These are phyloP conservation scores for Gelatoporia subvermispora DNA, from an alignment of 768 basidiomycete species.

Conservation along the genomic window DNA sequence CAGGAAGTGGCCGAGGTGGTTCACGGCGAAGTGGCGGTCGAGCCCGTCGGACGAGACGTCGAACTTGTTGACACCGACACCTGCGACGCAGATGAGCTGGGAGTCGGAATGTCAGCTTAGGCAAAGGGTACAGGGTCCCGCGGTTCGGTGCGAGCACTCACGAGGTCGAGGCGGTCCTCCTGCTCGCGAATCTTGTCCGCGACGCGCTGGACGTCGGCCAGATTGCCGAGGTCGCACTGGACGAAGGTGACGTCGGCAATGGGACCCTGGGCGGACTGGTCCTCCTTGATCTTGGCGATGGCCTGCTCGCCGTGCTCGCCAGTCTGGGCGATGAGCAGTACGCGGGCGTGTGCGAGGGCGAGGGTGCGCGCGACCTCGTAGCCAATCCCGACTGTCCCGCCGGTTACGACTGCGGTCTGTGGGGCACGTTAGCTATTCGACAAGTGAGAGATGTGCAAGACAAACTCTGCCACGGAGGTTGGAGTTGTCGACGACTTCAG, in stretches of 20 bases:
- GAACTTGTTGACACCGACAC: conserved; percentile 24
- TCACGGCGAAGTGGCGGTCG: conserved; percentile 28
- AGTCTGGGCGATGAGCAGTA: conserved; percentile 21
- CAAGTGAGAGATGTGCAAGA: neutral
- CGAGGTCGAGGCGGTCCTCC: conserved; percentile 20
- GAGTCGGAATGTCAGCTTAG: too few species aligned
- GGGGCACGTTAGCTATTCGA: neutral
- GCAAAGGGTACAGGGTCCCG: too few species aligned
- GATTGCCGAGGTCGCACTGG: conserved; percentile 24
- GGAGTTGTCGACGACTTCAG: conserved; percentile 1
- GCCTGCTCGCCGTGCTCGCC: conserved; percentile 21
- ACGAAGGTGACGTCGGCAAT: conserved; percentile 19
- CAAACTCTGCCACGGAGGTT: conserved; percentile 12
- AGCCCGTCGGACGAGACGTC: conserved; percentile 19
- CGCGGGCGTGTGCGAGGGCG: conserved; percentile 23
- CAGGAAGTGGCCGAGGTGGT: conserved; percentile 36
- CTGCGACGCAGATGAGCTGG: conserved; percentile 26
- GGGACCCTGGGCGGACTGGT: neutral
- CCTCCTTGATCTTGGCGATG: conserved; percentile 18
- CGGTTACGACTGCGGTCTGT: conserved; percentile 28
- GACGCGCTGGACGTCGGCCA: conserved; percentile 21
- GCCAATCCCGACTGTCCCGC: conserved; percentile 26
- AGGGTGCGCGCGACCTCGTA: conserved; percentile 26
- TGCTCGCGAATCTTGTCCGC: conserved; percentile 19
- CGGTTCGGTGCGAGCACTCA: conserved; percentile 3